Evolutionary conservation across 192 early-diverging fungal species (phyloP), one percentile per base, ranked within the genome.

Genomic region (Linnemannia elongata): DNA sequence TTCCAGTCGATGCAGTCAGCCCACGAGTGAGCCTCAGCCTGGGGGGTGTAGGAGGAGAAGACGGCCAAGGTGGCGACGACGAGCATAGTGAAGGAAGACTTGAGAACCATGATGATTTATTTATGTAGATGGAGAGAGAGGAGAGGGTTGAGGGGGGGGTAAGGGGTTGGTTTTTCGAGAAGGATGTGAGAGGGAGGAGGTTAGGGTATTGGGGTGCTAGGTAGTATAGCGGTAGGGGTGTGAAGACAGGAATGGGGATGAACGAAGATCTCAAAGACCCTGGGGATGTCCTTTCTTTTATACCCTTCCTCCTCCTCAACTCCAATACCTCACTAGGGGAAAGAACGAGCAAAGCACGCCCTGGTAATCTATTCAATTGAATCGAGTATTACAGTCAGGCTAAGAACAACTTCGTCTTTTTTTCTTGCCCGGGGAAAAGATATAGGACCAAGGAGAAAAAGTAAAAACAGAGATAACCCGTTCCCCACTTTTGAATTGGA

Each of bases 11-110:
- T 36, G 79, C 84, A 86, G 27, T 81, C 84, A 30, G 63, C 75
- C 84, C 84, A 86, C 71, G 84, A 86, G 79, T 86, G 84, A 33
- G 84, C 84, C 84, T 86, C 84, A 74, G 75, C 79, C 45, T 77
- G 69, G 30, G 73, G 75, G 33, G 84, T 44, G 42, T 60, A 41
- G 30, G 78, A 35, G 73, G 78, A 47, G 84, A 86, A 77, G 49
- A 81, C 36, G 42, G 84, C 84, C 84, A 86, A 77, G 68, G 84
- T 30, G 75, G 84, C 84, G 52, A 86, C 57, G 47, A 76, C 70
- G 71, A 86, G 54, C 60, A 77, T 30, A 18, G 79, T 63, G 84
- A 86, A 86, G 69, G 84, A 60, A 39, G 75, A 38, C 79, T 86
- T 86, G 79, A 81, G 70, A 77, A 81, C 79, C 84, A 86, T 86